These are phyloP conservation scores for Monosporascus sp. DNA, from an alignment of 2,329 filamentous ascomycete genomes.

Conservation along the genomic window DNA sequence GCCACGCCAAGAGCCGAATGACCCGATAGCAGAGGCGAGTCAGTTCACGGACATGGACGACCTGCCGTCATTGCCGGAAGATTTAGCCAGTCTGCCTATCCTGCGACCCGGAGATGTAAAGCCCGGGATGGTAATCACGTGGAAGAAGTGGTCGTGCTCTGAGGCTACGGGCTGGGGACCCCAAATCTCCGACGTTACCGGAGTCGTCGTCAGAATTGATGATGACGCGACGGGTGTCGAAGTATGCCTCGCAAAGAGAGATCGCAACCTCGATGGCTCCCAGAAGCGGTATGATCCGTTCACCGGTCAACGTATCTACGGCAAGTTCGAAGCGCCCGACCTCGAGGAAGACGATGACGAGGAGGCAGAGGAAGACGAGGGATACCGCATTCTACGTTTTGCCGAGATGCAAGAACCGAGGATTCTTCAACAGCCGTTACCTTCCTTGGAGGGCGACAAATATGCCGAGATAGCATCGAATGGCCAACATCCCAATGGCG, in stretches of 20 bases:
- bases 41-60: constrained; percentile 51
- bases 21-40: constrained; percentile 27
- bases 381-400: constrained; percentile 54
- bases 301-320: constrained; percentile 68
- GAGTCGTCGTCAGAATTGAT: constrained; percentile 52
- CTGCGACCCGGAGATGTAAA: constrained; percentile 44
- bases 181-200: constrained; percentile 58
- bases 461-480: not conserved
- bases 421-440: constrained; percentile 46
- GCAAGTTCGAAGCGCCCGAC: constrained; percentile 69
- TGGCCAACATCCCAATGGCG: not conserved
- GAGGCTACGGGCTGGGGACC: constrained; percentile 62
- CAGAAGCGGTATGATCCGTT: constrained; percentile 57
- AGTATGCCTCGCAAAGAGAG: constrained; percentile 63
- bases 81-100: constrained; percentile 46
- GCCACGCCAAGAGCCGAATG: constrained; percentile 20
- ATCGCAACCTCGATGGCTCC: constrained; percentile 51
- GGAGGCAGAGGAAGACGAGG: constrained; percentile 49
- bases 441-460: constrained; percentile 3
- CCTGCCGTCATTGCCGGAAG: constrained; percentile 55
- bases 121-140: constrained; percentile 61
- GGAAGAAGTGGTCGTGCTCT: constrained; percentile 59
- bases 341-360: constrained; percentile 54
- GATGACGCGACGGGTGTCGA: constrained; percentile 47
- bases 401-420: constrained; percentile 63